phyloP scores from a whole-genome alignment of 108 stramenopile species.

The Epithemia pelagica region DNA sequence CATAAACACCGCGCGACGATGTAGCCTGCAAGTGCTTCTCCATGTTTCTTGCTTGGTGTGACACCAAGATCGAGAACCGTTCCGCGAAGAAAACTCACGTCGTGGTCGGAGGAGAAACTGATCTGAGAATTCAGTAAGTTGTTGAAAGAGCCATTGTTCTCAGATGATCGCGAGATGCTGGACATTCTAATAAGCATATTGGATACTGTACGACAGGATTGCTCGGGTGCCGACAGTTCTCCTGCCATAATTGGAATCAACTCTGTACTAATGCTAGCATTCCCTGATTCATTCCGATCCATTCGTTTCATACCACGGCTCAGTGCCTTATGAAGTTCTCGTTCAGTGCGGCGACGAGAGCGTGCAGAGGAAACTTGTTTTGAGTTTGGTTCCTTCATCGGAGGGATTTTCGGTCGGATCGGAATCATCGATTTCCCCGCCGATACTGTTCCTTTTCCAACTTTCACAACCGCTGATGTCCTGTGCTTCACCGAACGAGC shows the following conservation, averaged over 20 bases:
- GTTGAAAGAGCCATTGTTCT: conserved; percentile 24
- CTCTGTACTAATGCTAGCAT: conserved; percentile 4
- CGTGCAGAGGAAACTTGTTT: conserved; percentile 1
- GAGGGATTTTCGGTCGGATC: conserved; percentile 26
- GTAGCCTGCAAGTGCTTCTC: conserved; percentile 39
- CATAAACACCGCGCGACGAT: conserved; percentile 80
- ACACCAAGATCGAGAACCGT: conserved; percentile 62
- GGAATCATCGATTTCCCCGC: conserved; percentile 32
- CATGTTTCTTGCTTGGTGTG: conserved; percentile 18
- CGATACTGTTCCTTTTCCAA: conserved; percentile 47
- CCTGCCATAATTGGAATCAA: conserved; percentile 36
- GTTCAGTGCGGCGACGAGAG: conserved; percentile 2
- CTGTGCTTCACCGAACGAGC: conserved; percentile 1
- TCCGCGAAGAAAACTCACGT: conserved; percentile 68
- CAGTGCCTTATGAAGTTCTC: conserved; percentile 31
- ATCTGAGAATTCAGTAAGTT: conserved; percentile 41
- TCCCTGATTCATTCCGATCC: conserved; percentile 16
- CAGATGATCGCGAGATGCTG: conserved; percentile 25
- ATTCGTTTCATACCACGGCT: conserved; percentile 42
- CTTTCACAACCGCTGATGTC: conserved; percentile 42
- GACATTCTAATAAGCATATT: conserved; percentile 58
- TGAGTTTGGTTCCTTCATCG: conserved; percentile 30
- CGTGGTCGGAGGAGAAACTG: conserved; percentile 40
- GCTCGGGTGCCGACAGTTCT: conserved; percentile 61
- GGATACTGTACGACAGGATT: conserved; percentile 60